Conservation (phyloP, 192 early-diverging fungal genomes). For the Coemansia umbellata region DNA sequence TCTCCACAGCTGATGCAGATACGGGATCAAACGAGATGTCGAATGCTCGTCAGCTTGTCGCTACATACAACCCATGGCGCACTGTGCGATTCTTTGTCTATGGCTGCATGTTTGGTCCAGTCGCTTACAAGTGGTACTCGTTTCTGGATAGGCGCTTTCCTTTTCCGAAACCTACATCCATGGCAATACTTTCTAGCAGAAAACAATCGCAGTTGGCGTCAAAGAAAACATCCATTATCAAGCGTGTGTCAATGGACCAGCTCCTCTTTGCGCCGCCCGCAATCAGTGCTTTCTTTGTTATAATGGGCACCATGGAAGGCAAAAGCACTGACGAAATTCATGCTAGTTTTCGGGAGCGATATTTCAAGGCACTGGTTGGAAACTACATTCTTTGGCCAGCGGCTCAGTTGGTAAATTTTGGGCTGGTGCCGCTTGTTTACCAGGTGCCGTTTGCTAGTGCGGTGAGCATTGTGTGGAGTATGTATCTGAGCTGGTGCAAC, state of each 20-base stretch:
- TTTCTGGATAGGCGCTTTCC: slow-evolving; percentile 61
- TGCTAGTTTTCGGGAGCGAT: slow-evolving; percentile 48
- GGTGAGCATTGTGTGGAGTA: slow-evolving; percentile 66
- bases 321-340: slow-evolving; percentile 46
- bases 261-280: slow-evolving; percentile 62
- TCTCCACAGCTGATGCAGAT: no score
- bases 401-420: slow-evolving; percentile 68
- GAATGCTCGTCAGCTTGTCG: neutral
- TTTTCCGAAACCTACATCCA: neutral
- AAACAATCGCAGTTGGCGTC: neutral
- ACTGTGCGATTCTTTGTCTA: slow-evolving; percentile 59
- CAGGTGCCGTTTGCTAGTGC: slow-evolving; percentile 64
- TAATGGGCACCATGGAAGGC: slow-evolving; percentile 59
- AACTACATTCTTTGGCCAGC: slow-evolving; percentile 60
- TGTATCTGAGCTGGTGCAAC: slow-evolving; percentile 64
- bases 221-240: slow-evolving; percentile 22
- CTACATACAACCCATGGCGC: slow-evolving; percentile 26
- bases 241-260: slow-evolving; percentile 60
- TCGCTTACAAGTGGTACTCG: slow-evolving; percentile 63
- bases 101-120: slow-evolving; percentile 62
- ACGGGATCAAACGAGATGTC: no score
- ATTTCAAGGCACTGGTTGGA: slow-evolving; percentile 12
- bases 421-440: slow-evolving; percentile 59
- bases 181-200: neutral
- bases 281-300: slow-evolving; percentile 57